These are phyloP conservation scores for Cryphonectria parasitica DNA, from an alignment of 2,329 filamentous ascomycete species.

Conservation along the genomic window DNA sequence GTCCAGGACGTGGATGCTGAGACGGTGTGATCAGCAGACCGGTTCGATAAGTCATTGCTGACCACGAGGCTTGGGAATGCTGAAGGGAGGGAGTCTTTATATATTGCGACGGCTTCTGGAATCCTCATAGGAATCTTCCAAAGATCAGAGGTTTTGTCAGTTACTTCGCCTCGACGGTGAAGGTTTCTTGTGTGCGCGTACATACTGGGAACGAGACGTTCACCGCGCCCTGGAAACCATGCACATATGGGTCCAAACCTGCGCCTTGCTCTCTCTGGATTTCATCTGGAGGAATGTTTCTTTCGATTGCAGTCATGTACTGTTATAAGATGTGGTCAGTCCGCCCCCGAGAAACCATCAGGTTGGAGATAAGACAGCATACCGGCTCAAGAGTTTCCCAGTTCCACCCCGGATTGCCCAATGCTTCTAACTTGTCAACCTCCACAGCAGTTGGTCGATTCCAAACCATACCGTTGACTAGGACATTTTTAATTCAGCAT, in stretches of 20 bases:
- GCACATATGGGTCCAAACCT: constrained; percentile 20
- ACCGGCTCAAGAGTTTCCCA: constrained; percentile 26
- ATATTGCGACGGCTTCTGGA: constrained; percentile 31
- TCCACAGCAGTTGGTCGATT: constrained; percentile 33
- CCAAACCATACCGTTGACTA: constrained; percentile 36
- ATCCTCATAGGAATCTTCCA: constrained; percentile 33
- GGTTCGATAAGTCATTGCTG: constrained; percentile 34
- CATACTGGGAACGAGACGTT: constrained; percentile 35
- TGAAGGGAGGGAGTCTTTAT: constrained; percentile 32
- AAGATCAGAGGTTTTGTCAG: background rate
- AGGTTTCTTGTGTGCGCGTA: background rate
- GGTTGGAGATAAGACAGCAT: background rate
- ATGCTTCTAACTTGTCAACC: constrained; percentile 31
- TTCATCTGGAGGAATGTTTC: constrained; percentile 31
- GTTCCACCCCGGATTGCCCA: constrained; percentile 29
- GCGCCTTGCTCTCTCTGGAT: constrained; percentile 31
- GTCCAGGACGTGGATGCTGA: constrained; percentile 35
- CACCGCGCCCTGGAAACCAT: constrained; percentile 30
- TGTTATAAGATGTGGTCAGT: background rate
- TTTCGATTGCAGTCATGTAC: constrained; percentile 31
- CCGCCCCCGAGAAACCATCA: background rate
- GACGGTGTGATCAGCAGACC: constrained; percentile 28
- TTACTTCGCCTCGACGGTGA: background rate
- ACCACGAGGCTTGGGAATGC: constrained; percentile 32
- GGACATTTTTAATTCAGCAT: background rate